Evolutionary conservation across 177 flowering plant genomes (phyloP), one percentile per base, ranked within the genome.

Genomic region (Tripterygium wilfordii): DNA sequence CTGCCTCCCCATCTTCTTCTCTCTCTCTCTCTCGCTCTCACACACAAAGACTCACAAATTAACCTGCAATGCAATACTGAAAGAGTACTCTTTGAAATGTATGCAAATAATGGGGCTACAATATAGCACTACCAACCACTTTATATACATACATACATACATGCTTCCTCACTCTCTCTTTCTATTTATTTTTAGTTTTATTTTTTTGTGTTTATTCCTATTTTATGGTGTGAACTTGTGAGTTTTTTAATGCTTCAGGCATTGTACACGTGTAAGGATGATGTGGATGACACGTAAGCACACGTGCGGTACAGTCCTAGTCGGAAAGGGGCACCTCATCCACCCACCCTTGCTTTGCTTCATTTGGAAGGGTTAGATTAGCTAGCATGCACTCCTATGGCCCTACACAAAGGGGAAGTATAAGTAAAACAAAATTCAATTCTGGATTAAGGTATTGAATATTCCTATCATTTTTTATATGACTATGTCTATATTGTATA

Each of bases 1-100:
- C 43, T 82, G 83, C 49, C 88, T 84, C 44, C 88, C 88, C 88
- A 84, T 82, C 53, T 49, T 27, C 25, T 24, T 10, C 15, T 31
- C 18, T 17, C 21, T 31, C 23, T 17, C 25, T 6, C 6, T 32
- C 43, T 12, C 10, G 9, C 19, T 9, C 39, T 4, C 39, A 36
- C 17, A 36, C 19, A 36, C 19, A n/a, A n/a, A n/a, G n/a, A n/a
- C 39, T 19, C 28, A 23, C 36, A 16, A 16, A n/a, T 14, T 30
- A 18, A 15, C 15, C 3, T 13, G 22, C 16, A 18, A 29, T 16
- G 3, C 39, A 29, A 26, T 2, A 45, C 5, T 8, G 23, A 3
- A 2, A n/a, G 10, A 4, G 19, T 22, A 36, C 19, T 16, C 3
- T 36, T n/a, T 8, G 36, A n/a, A n/a, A n/a, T n/a, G n/a, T n/a